phyloP scores from a whole-genome alignment of 345 rosid genomes.

The Rhodomyrtus tomentosa region DNA sequence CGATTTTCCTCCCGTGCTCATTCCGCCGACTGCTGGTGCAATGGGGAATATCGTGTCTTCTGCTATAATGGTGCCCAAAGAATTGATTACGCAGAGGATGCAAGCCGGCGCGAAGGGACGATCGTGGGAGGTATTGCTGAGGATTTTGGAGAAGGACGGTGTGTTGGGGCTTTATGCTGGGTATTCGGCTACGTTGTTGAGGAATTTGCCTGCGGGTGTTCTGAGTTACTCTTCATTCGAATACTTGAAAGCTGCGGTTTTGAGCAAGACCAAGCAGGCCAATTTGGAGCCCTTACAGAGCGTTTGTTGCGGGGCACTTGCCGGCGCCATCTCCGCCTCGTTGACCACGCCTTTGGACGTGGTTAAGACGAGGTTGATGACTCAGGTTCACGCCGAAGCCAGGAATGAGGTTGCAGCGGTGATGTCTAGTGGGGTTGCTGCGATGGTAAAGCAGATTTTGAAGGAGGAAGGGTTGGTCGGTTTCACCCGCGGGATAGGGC shows the following conservation, averaged over 20 bases:
- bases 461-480: slow-evolving; percentile 93
- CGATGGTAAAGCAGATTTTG: slow-evolving; percentile 62
- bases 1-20: slow-evolving; percentile 53
- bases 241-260: slow-evolving; percentile 69
- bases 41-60: slow-evolving; percentile 94
- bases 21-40: slow-evolving; percentile 94
- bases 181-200: slow-evolving; percentile 74
- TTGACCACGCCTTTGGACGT: slow-evolving; percentile 86
- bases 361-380: slow-evolving; percentile 92
- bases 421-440: slow-evolving; percentile 47
- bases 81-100: slow-evolving; percentile 84
- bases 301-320: slow-evolving; percentile 78
- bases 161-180: slow-evolving; percentile 82
- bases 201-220: slow-evolving; percentile 92
- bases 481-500: slow-evolving; percentile 75
- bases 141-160: slow-evolving; percentile 77
- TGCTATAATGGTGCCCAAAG: slow-evolving; percentile 91
- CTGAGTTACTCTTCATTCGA: slow-evolving; percentile 86
- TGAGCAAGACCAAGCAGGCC: slow-evolving; percentile 43
- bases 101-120: slow-evolving; percentile 83
- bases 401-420: slow-evolving; percentile 42
- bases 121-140: slow-evolving; percentile 65
- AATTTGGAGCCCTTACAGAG: slow-evolving; percentile 80
- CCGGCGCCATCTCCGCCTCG: slow-evolving; percentile 91
- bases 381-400: slow-evolving; percentile 48